phyloP scores from a whole-genome alignment of 2,329 filamentous ascomycete genomes.

The Chalaropsis thielavioides region DNA sequence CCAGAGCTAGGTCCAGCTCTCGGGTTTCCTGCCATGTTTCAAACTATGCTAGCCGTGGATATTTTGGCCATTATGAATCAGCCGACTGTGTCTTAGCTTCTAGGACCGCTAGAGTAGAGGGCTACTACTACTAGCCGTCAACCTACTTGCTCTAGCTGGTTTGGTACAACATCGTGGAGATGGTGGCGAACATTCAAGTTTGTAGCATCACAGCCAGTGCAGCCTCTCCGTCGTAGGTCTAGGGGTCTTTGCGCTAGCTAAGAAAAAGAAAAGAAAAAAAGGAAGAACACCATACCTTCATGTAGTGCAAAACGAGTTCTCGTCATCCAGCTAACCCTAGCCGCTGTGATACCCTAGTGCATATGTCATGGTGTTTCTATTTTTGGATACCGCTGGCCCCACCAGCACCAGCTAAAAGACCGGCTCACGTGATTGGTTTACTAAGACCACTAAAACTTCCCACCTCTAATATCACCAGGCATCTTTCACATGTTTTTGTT shows the following conservation, averaged over 20 bases:
- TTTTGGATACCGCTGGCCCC: neutral
- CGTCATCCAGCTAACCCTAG: neutral
- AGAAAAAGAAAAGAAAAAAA: neutral
- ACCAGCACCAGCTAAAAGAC: neutral
- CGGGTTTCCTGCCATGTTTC: neutral
- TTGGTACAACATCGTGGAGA: neutral
- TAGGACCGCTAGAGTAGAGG: no score
- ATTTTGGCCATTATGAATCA: no score
- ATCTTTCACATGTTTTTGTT: neutral
- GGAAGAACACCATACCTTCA: no score
- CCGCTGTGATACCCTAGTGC: neutral
- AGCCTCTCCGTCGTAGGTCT: no score
- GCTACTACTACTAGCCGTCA: no score
- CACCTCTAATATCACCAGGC: no score
- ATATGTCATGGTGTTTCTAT: neutral
- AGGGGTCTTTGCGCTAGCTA: neutral
- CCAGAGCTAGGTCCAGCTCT: neutral
- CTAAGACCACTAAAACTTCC: no score
- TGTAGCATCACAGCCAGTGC: no score
- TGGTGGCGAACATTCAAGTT: no score
- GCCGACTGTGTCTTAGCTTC: no score
- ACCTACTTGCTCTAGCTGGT: no score
- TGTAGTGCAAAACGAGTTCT: no score
- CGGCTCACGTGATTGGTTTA: neutral
- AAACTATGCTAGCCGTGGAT: neutral